Percentiles rank a stretch among this genome's conserved stretches.
Evolutionary conservation across 78 protist genomes (phyloP).

Genomic region (Polysphondylium violaceum): DNA sequence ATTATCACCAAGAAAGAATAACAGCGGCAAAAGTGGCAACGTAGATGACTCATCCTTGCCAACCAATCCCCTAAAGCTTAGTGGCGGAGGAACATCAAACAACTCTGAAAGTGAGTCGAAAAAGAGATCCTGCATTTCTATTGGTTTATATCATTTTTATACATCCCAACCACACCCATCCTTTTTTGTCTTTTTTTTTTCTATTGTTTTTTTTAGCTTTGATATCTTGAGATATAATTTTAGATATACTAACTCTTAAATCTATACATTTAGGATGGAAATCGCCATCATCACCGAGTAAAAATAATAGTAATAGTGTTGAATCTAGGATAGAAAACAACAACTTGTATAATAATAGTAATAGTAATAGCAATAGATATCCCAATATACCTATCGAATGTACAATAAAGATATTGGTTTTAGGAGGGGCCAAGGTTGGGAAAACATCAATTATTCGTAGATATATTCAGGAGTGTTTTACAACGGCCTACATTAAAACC

Average conservation of each 20-base stretch:
- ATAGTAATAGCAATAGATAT: neutral
- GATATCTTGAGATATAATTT: no score
- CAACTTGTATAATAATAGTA: neutral
- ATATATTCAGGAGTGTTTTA: slow-evolving; percentile 61
- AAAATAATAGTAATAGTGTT: neutral
- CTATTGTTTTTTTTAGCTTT: no score
- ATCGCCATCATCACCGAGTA: neutral
- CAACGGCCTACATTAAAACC: slow-evolving; percentile 45
- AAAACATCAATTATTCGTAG: slow-evolving; percentile 52
- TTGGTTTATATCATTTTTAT: no score
- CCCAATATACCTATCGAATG: neutral
- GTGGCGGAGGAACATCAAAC: no score
- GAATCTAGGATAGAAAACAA: neutral
- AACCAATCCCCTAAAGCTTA: no score
- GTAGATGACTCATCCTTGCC: no score
- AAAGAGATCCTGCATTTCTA: no score
- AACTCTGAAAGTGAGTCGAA: no score
- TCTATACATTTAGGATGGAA: neutral
- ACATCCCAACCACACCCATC: neutral
- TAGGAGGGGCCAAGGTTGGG: slow-evolving; percentile 60
- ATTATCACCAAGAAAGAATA: neutral
- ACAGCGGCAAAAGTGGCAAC: no score
- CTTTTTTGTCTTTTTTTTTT: no score
- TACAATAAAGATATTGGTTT: slow-evolving; percentile 3
- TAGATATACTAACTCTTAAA: no score